These are phyloP conservation scores for Xylaria sp. DNA, from an alignment of 495 filamentous ascomycete genomes.

Conservation along the genomic window DNA sequence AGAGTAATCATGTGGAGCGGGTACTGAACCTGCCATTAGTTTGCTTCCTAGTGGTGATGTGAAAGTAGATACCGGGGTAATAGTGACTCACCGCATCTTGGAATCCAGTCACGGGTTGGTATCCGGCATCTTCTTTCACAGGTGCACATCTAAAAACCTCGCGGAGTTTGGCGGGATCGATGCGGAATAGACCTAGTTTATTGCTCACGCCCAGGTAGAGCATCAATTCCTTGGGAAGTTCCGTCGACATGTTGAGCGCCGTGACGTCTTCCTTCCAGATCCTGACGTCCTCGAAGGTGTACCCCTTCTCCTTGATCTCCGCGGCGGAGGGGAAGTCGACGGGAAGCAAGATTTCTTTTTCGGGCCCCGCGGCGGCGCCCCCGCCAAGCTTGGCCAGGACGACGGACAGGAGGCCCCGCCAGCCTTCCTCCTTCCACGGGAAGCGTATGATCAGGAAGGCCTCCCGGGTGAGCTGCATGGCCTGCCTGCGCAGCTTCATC, in stretches of 20 bases:
- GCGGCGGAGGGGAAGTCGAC: constrained; percentile 64
- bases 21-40: constrained; percentile 58
- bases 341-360: constrained; percentile 68
- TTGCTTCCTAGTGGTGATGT: not conserved
- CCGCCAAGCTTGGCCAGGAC: constrained; percentile 54
- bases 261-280: constrained; percentile 81
- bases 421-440: constrained; percentile 58
- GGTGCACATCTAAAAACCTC: constrained; percentile 81
- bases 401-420: constrained; percentile 48
- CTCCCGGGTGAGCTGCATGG: constrained; percentile 53
- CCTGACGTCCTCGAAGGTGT: constrained; percentile 66
- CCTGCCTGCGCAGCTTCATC: constrained; percentile 50
- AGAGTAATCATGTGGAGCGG: constrained; percentile 84
- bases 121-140: constrained; percentile 68
- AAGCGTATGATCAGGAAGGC: constrained; percentile 67
- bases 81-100: constrained; percentile 71
- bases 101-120: constrained; percentile 80
- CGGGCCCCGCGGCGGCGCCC: constrained; percentile 50
- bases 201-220: constrained; percentile 69
- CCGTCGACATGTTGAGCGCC: constrained; percentile 65
- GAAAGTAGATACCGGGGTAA: not conserved
- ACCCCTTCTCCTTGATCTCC: constrained; percentile 61
- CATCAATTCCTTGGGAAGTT: constrained; percentile 57
- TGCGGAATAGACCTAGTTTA: constrained; percentile 73
- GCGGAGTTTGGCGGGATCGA: constrained; percentile 65